phyloP scores from a whole-genome alignment of 495 filamentous ascomycete genomes.

The Aspergillus homomorphus region DNA sequence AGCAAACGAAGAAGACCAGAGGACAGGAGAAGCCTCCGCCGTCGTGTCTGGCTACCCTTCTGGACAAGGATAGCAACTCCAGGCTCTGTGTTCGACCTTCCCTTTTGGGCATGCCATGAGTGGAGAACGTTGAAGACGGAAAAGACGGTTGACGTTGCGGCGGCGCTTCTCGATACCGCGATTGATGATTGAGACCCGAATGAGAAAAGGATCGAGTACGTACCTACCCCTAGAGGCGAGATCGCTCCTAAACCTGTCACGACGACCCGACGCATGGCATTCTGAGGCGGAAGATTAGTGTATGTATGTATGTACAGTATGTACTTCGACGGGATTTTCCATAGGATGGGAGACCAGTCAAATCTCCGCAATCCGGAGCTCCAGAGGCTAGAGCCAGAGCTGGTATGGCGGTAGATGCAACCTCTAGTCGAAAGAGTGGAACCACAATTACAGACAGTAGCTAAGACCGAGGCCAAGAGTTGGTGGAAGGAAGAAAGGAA shows the following conservation, averaged over 20 bases:
- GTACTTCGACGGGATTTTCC: neutral
- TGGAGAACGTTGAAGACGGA: slow-evolving; percentile 19
- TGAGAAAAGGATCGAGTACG: slow-evolving; percentile 26
- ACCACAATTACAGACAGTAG: too few relatives aligned
- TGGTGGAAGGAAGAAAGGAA: neutral
- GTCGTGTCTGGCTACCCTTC: slow-evolving; percentile 21
- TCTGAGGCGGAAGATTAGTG: slow-evolving; percentile 2
- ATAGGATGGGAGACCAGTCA: too few relatives aligned
- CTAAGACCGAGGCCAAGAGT: neutral
- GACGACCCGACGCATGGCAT: slow-evolving; percentile 87
- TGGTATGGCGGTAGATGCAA: too few relatives aligned
- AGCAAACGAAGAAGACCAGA: slow-evolving; percentile 3
- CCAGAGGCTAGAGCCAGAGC: too few relatives aligned
- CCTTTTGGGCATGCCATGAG: slow-evolving; percentile 18
- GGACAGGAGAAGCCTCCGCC: neutral
- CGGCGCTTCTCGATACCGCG: slow-evolving; percentile 7
- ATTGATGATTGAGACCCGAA: too few relatives aligned
- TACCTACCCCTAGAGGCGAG: slow-evolving; percentile 83
- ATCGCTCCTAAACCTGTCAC: slow-evolving; percentile 92
- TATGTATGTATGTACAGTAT: neutral
- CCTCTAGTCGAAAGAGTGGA: too few relatives aligned
- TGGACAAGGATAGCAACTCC: slow-evolving; percentile 8
- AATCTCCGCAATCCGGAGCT: neutral
- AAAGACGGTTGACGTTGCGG: neutral
- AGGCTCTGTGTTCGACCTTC: slow-evolving; percentile 18